Evolutionary conservation across 805 yeast genomes (phyloP), one percentile per base, ranked within the genome.

Genomic region (Candida endomychidarum): DNA sequence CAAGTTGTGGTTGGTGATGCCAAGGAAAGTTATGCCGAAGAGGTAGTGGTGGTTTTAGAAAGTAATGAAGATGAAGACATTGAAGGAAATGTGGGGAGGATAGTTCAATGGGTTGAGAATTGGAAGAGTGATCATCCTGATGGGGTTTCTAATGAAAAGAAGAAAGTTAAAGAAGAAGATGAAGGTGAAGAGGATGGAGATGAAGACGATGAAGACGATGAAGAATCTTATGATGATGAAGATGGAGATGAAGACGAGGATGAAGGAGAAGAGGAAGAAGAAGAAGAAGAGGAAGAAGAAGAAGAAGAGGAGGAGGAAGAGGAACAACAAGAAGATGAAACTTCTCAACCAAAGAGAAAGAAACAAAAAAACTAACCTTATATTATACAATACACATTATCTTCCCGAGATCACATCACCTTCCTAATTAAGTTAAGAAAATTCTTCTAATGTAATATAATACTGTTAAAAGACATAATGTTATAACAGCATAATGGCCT

Each of bases 1-100:
- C 91, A 90, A 50, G 86, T 91, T 10, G 77, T 93, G 11, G 63
- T 81, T 33, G 84, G 83, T 48, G 99, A 93, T 50, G 99, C 98
- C 0, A 69, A 76, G 42, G 96, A 88, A 23, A 75, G 83, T 28
- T 93, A 88, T 56, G 84, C 74, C 22, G 80, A 81, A 31, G 86
- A 84, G 47, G 80, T 89, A 20, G 91, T 93, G 21, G 86, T 93
- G 29, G 93, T 85, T 52, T 72, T 93, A 46, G 67, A 64, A 33
- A 85, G 95, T 43, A 81, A 91, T 57, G 61, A 70, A 15, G 80
- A 78, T 11, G 93, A 84, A 39, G 82, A 88, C 31, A 75, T 90
- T 70, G 95, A 86, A 41, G 75, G 75, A n/a, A 93, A 93, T 51
- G 85, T 88, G 8, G 83, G 77, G 12, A 72, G 98, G 51, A 74